Base-by-base conservation (phyloP, 192 early-diverging fungal genomes). In the Entomortierella lignicola region DNA sequence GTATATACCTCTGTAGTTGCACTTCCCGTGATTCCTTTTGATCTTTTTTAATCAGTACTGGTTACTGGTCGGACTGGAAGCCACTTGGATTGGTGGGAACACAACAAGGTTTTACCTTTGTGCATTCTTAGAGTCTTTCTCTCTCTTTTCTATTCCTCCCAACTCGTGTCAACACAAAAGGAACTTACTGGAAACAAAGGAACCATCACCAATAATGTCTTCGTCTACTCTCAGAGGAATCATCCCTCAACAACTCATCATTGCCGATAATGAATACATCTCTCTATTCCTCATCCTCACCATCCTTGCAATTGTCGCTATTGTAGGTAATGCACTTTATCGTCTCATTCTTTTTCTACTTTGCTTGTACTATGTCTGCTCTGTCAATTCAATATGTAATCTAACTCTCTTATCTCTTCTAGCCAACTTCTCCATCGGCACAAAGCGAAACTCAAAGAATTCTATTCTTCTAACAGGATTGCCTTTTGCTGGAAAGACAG, bases 401-500 rank as follows among this genome's bases (percentile, higher is more conserved):
- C 2, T 44, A 39, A 37, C 34, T 37, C 34, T 37, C 10, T 37
- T 43, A 59, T 13, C 17, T 53, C 48, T 53, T 20, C 15, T 61
- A 74, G 72, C 43, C 64, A 74, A 39, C 66, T 62, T 61, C 23
- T 56, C 48, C 21, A 47, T 79, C 12, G 63, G 66, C 30, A 13
- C 61, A 27, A 79, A 79, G 63, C 62, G 39, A 50, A 69, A 60
- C 44, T 66, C 66, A n/a, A 79, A 79, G 54, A 79, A 79, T 57
- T 66, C 68, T 0, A 68, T 79, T 8, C 68, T 79, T 44, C 58
- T 79, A 37, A 79, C 75, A 61, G 75, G 75, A 61, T 61, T 79
- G 41, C 75, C 75, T 4, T 79, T 66, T 37, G 67, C 75, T 34
- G 75, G 75, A 56, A 79, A 79, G 63, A 79, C 75, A 13, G 62